These are phyloP conservation scores for Hypoxylon sp. DNA, from an alignment of 2,329 filamentous ascomycete species.

Conservation along the genomic window DNA sequence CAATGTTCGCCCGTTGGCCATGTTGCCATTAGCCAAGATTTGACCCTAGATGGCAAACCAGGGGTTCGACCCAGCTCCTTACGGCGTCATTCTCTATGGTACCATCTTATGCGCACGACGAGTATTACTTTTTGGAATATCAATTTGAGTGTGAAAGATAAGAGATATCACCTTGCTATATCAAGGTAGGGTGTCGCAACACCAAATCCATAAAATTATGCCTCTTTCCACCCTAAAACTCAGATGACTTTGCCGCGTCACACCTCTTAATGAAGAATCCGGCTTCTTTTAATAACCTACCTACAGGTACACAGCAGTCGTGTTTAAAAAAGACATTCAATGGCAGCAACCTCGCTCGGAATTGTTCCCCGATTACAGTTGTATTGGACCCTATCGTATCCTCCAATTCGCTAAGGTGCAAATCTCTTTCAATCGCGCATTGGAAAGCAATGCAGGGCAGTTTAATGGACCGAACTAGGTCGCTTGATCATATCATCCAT, in stretches of 20 bases:
- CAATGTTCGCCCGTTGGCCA: slow-evolving; percentile 35
- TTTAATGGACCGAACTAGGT: slow-evolving; percentile 2
- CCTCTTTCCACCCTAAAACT: neutral
- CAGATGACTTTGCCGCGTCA: neutral
- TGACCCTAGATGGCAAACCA: slow-evolving; percentile 17
- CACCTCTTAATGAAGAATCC: neutral
- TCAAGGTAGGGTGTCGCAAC: neutral
- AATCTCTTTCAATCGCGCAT: slow-evolving; percentile 11
- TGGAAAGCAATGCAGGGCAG: slow-evolving; percentile 3
- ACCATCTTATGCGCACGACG: neutral
- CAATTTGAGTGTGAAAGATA: neutral
- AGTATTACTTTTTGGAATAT: slow-evolving; percentile 12
- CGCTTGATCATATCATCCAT: slow-evolving; percentile 19
- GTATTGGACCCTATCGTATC: slow-evolving; percentile 15
- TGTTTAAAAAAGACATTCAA: slow-evolving; percentile 6
- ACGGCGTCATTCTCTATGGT: slow-evolving; percentile 5
- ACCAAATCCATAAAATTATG: neutral
- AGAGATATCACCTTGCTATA: neutral
- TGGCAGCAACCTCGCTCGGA: slow-evolving; percentile 13
- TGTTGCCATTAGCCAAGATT: slow-evolving; percentile 30
- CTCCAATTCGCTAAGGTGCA: slow-evolving; percentile 11
- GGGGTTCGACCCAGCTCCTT: slow-evolving; percentile 17
- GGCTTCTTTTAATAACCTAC: slow-evolving; percentile 1
- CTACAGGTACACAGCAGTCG: neutral
- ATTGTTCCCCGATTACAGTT: slow-evolving; percentile 21